Base-by-base conservation (phyloP, 2,329 filamentous ascomycete species). In the Colletotrichum coccodes region DNA sequence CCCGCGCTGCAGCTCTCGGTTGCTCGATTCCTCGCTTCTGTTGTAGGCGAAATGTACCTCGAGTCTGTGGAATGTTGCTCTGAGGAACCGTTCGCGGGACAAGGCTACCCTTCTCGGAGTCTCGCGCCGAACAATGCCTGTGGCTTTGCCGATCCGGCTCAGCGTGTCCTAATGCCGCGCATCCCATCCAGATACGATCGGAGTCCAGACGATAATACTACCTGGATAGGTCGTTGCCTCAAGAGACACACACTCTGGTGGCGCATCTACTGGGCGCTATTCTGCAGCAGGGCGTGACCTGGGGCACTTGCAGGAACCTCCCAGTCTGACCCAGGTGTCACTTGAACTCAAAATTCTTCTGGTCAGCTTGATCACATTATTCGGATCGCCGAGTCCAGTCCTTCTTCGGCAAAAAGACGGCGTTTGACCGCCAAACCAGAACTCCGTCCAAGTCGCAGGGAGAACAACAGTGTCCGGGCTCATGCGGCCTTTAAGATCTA, bases 401-500 rank as follows among this genome's bases (percentile, higher is more conserved):
- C 23, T 52, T 28, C 23, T 30, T 40, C 4, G 23, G 14, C 11
- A 36, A 18, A 7, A 21, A 18, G 28, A n/a, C 40, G 23, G 21
- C 61, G 26, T 34, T 11, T 14, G 3, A 28, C 30, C 5, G 40
- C 49, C 57, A 32, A 30, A 18, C 40, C 23, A 38, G 40, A 42
- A 52, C 8, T 44, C 40, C 28, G 26, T 18, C 26, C 18, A 8
- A 16, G 42, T 28, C 30, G 21, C 21, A 18, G 18, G 12, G 14
- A 5, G 0, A 30, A 46, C 21, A 34, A 40, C 26, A 30, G 32
- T 46, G 30, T 30, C 42, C 28, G 52, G 40, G 36, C 36, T 63
- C 52, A 44, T 53, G 42, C 52, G 23, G 46, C 60, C 53, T 47
- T 53, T 36, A n/a, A 49, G 53, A 65, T 68, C 46, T 68, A 23